Evolutionary conservation across 2,329 filamentous ascomycete genomes (phyloP).

Genomic region (Phyllosticta citrichinensis): DNA sequence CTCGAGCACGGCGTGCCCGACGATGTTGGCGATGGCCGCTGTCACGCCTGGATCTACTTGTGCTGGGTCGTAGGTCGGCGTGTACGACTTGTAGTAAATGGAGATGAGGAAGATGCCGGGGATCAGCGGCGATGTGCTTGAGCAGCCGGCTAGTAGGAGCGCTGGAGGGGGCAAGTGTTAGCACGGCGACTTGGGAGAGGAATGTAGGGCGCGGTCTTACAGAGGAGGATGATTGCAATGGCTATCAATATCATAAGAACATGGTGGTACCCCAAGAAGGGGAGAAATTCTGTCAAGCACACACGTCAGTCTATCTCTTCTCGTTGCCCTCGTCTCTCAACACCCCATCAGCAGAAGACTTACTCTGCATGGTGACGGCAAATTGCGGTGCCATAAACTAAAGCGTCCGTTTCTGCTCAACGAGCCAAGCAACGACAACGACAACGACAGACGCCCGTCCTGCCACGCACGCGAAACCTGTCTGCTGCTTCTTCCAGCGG

Average conservation of each 20-base stretch:
- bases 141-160: constrained; percentile 87
- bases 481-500: constrained; percentile 25
- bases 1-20: constrained; percentile 71
- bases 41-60: constrained; percentile 87
- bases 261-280: constrained; percentile 62
- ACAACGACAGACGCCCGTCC: constrained; percentile 4
- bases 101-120: constrained; percentile 95
- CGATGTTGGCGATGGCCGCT: constrained; percentile 79
- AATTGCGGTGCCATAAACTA: constrained; percentile 22
- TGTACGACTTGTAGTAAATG: constrained; percentile 89
- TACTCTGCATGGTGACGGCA: constrained; percentile 42
- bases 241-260: constrained; percentile 97
- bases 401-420: constrained; percentile 15
- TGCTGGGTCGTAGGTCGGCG: constrained; percentile 68
- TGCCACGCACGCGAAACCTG: constrained; percentile 1
- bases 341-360: constrained; percentile 12
- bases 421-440: constrained; percentile 33
- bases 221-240: constrained; percentile 85
- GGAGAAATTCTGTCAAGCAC: constrained; percentile 41
- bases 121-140: constrained; percentile 89
- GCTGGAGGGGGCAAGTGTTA: constrained; percentile 42
- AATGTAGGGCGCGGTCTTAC: constrained; percentile 45
- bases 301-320: too few species aligned
- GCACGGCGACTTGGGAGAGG: not conserved
- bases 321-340: not conserved